Conservation (phyloP, 2,329 filamentous ascomycete genomes). For the Coniella vitis region DNA sequence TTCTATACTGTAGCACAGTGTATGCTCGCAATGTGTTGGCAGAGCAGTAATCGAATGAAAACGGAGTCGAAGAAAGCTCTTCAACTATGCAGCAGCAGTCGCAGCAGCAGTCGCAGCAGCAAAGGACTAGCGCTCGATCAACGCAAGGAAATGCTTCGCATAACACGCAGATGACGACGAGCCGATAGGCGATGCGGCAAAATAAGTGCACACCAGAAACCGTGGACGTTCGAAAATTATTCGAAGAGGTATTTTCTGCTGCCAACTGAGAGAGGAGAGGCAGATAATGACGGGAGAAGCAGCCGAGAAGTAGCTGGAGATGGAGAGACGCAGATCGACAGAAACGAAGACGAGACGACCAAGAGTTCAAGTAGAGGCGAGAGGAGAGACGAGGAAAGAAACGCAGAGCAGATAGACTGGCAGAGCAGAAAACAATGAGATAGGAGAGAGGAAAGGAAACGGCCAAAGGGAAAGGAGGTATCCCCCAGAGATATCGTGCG, state of each 20-base stretch:
- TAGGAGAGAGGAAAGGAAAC: slow-evolving; percentile 32
- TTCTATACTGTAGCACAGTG: not conserved
- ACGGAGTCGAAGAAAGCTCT: not conserved
- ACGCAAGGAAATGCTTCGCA: slow-evolving; percentile 15
- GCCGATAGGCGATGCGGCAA: slow-evolving; percentile 14
- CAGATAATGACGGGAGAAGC: not conserved
- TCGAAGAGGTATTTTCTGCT: slow-evolving; percentile 16
- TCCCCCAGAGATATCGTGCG: slow-evolving; percentile 31
- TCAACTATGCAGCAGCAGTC: slow-evolving; percentile 9
- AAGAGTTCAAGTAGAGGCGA: slow-evolving; percentile 9
- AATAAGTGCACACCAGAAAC: slow-evolving; percentile 13
- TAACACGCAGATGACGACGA: slow-evolving; percentile 5
- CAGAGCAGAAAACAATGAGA: slow-evolving; percentile 28
- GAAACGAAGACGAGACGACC: slow-evolving; percentile 18
- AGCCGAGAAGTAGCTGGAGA: slow-evolving; percentile 8
- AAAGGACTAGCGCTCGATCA: slow-evolving; percentile 9
- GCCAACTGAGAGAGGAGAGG: slow-evolving; percentile 7
- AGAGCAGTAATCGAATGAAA: too few relatives aligned
- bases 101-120: slow-evolving; percentile 10
- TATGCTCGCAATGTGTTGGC: not conserved
- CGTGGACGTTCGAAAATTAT: slow-evolving; percentile 17
- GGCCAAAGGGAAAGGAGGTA: slow-evolving; percentile 31
- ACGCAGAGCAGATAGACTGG: slow-evolving; percentile 20
- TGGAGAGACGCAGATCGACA: slow-evolving; percentile 20
- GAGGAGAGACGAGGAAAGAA: slow-evolving; percentile 11